phyloP scores from a whole-genome alignment of 306 rosid species.

The Bauhinia variegata region DNA sequence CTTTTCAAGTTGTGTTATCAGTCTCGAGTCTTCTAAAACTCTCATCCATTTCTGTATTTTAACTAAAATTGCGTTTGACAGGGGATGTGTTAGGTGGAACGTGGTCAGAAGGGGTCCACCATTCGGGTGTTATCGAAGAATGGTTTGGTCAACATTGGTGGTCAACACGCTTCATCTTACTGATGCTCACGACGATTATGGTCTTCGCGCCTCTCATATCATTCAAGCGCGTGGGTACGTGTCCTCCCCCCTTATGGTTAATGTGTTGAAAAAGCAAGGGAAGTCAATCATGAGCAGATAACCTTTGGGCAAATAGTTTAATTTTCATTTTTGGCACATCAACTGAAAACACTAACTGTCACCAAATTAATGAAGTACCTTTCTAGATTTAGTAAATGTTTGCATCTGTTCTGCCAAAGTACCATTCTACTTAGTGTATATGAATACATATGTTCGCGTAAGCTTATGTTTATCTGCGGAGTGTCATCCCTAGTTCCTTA shows the following conservation, averaged over 20 bases:
- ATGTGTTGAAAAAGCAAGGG: too few species aligned
- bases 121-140: conserved; percentile 66
- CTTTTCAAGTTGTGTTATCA: too few species aligned
- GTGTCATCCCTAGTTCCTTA: not conserved
- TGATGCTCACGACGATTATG: conserved; percentile 53
- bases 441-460: not conserved
- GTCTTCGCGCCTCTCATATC: conserved; percentile 60
- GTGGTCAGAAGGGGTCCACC: conserved; percentile 51
- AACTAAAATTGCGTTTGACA: not conserved
- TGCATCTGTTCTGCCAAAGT: not conserved
- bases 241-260: not conserved
- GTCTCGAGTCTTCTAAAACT: too few species aligned
- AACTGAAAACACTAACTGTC: not conserved
- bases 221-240: conserved; percentile 65
- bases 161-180: conserved; percentile 56
- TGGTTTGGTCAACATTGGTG: conserved; percentile 74
- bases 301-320: too few species aligned
- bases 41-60: conserved; percentile 3
- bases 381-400: not conserved
- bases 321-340: not conserved
- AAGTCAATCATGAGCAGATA: not conserved
- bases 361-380: not conserved
- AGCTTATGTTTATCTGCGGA: conserved; percentile 12
- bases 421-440: not conserved
- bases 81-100: conserved; percentile 76